phyloP scores from a whole-genome alignment of 2,329 filamentous ascomycete species.

The Chalara sp. region DNA sequence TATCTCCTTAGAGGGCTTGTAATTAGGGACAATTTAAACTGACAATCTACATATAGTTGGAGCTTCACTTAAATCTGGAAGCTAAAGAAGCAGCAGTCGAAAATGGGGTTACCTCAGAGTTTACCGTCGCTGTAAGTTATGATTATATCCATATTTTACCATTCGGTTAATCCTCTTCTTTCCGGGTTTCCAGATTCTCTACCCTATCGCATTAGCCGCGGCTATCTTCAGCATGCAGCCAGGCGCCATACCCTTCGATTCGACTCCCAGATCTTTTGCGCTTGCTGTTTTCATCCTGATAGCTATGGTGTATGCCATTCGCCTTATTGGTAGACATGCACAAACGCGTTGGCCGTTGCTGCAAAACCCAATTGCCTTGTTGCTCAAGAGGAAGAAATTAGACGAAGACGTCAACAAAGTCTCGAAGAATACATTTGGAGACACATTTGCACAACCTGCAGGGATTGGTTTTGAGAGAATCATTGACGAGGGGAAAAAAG shows the following conservation, averaged over 20 bases:
- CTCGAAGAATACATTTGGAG: background rate
- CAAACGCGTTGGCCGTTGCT: background rate
- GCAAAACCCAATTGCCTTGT: background rate
- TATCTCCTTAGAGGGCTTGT: background rate
- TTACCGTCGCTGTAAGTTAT: conserved; percentile 3
- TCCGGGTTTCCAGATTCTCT: conserved; percentile 1
- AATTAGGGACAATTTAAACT: background rate
- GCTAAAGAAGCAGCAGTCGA: conserved; percentile 2
- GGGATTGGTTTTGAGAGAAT: background rate
- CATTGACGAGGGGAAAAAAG: background rate
- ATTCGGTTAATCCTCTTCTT: background rate
- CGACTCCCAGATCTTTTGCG: conserved; percentile 2
- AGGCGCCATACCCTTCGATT: conserved; percentile 1
- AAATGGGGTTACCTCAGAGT: conserved; percentile 1
- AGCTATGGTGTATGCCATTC: background rate
- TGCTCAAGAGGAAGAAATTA: background rate
- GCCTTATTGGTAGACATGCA: background rate
- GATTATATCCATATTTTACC: background rate
- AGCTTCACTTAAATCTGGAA: conserved; percentile 5
- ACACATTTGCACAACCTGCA: background rate
- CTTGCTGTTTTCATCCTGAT: conserved; percentile 1
- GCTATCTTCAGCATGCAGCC: conserved; percentile 7
- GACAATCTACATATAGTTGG: background rate
- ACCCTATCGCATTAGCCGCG: conserved; percentile 3
- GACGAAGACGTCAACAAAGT: background rate